phyloP scores from a whole-genome alignment of 2,329 filamentous ascomycete species.

The Trichoderma breve region DNA sequence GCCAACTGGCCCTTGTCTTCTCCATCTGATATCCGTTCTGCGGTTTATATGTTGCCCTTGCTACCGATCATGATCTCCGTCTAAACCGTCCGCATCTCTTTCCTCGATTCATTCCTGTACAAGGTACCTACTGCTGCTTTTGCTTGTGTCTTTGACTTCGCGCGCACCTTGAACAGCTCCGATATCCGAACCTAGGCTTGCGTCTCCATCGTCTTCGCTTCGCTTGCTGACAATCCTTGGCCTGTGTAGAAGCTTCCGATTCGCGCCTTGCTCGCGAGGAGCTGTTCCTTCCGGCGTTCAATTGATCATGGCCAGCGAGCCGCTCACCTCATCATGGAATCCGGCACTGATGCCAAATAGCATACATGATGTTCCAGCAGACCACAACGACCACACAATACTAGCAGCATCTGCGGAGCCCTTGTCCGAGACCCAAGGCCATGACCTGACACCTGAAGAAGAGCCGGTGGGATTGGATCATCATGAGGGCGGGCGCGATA shows the following conservation, averaged over 20 bases:
- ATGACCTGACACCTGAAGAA: background rate
- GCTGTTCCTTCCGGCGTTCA: slow-evolving; percentile 4
- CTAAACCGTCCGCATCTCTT: slow-evolving; percentile 16
- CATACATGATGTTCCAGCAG: slow-evolving; percentile 24
- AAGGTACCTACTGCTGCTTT: slow-evolving; percentile 16
- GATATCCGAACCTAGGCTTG: background rate
- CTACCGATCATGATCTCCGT: slow-evolving; percentile 24
- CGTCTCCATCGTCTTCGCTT: background rate
- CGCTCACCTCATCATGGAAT: slow-evolving; percentile 40
- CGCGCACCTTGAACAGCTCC: background rate
- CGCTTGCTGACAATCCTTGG: background rate
- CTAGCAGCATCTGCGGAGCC: slow-evolving; percentile 8
- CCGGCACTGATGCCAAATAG: slow-evolving; percentile 41
- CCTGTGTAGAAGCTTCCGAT: slow-evolving; percentile 3
- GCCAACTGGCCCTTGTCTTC: slow-evolving; percentile 20
- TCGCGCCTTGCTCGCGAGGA: slow-evolving; percentile 9
- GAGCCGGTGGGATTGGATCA: background rate
- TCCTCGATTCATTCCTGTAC: slow-evolving; percentile 22
- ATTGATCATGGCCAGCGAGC: slow-evolving; percentile 39
- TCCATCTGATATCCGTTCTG: slow-evolving; percentile 18
- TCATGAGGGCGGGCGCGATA: slow-evolving; percentile 12
- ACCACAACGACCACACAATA: slow-evolving; percentile 20
- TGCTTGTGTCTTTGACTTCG: background rate
- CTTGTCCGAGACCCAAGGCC: background rate
- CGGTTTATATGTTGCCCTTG: slow-evolving; percentile 22